phyloP scores from a whole-genome alignment of 257 asterid species.

The Plantago ovata region DNA sequence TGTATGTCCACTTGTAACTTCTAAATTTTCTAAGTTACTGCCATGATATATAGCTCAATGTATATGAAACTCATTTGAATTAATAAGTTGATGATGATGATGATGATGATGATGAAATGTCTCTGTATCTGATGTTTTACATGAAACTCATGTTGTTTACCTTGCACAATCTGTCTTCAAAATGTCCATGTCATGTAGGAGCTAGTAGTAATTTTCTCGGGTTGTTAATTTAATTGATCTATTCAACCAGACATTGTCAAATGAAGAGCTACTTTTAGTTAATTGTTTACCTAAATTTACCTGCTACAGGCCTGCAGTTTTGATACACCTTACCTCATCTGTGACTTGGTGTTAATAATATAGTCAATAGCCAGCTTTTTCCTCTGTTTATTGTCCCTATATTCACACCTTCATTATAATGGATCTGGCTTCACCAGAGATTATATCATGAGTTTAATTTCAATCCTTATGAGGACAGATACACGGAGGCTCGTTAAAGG shows the following conservation, averaged over 20 bases:
- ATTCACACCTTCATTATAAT: not conserved
- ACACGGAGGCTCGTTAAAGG: constrained; percentile 81
- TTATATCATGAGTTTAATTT: not conserved
- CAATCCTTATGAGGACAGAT: constrained; percentile 38
- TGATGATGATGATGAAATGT: too few relatives aligned
- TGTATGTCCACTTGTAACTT: constrained; percentile 1
- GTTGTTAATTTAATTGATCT: not conserved
- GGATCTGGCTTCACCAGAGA: not conserved
- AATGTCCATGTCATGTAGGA: not conserved
- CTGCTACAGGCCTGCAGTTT: not conserved
- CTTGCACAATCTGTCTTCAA: not conserved
- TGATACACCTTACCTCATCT: not conserved
- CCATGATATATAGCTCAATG: too few relatives aligned
- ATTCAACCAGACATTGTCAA: not conserved
- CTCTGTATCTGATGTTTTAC: too few relatives aligned
- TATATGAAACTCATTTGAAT: too few relatives aligned
- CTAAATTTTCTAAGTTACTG: not conserved
- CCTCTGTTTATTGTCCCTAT: not conserved
- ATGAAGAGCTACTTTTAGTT: not conserved
- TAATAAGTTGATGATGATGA: too few relatives aligned
- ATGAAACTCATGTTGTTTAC: too few relatives aligned
- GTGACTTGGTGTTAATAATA: too few relatives aligned
- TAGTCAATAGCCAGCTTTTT: too few relatives aligned
- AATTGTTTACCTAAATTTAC: not conserved
- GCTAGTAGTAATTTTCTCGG: not conserved